phyloP scores from a whole-genome alignment of 257 asterid genomes.

The Solanum ahanhuiri region DNA sequence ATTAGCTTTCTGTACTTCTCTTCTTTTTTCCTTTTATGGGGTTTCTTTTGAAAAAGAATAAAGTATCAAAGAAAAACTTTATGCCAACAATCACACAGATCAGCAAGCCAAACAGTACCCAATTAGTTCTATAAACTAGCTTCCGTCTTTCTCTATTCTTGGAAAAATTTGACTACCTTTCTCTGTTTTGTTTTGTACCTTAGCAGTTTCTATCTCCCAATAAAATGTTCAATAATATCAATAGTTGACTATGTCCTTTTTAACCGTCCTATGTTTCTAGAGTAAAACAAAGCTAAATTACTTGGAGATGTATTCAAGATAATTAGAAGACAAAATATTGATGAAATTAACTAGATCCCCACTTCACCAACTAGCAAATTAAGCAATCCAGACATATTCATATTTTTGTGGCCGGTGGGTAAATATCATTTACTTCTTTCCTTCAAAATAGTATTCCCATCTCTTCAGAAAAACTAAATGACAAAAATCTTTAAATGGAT shows the following conservation, averaged over 20 bases:
- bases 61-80: neutral
- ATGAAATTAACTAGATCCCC: neutral
- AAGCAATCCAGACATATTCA: neutral
- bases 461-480: conserved; percentile 22
- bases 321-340: neutral
- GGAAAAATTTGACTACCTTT: neutral
- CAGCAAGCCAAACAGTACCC: neutral
- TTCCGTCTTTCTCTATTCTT: neutral
- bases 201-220: neutral
- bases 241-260: neutral
- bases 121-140: neutral
- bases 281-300: neutral
- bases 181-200: neutral
- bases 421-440: neutral
- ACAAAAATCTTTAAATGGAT: conserved; percentile 22
- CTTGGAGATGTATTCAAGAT: neutral
- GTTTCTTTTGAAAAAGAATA: neutral
- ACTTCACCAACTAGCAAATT: neutral
- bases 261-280: neutral
- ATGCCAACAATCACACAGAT: neutral
- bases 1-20: neutral
- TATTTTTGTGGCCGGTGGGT: conserved; percentile 5
- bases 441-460: conserved; percentile 17
- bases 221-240: neutral
- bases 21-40: neutral